Percentiles rank a stretch among this genome's conserved stretches.
These are phyloP conservation scores for Akanthomyces uredinophilus DNA, from an alignment of 2,329 filamentous ascomycete genomes.

Conservation along the genomic window DNA sequence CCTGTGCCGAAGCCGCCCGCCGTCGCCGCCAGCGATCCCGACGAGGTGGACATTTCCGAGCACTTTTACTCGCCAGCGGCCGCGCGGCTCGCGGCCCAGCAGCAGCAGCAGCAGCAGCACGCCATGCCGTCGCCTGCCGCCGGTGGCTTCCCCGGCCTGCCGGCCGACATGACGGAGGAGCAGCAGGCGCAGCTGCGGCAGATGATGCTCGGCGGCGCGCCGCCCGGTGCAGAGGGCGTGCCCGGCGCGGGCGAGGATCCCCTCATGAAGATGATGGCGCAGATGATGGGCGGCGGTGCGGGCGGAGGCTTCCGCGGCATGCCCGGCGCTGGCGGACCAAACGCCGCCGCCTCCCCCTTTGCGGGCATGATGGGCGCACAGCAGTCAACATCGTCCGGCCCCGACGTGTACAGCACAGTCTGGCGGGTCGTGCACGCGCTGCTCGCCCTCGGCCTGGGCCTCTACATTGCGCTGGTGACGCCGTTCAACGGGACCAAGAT, in stretches of 20 bases:
- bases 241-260: conserved; percentile 11
- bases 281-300: conserved; percentile 54
- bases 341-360: conserved; percentile 31
- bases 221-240: conserved; percentile 35
- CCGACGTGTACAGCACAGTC: conserved; percentile 41
- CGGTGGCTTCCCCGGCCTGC: conserved; percentile 28
- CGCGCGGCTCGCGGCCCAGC: conserved; percentile 14
- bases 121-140: conserved; percentile 17
- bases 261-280: conserved; percentile 63
- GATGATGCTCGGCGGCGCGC: conserved; percentile 51
- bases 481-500: conserved; percentile 63
- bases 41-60: conserved; percentile 74
- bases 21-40: conserved; percentile 54
- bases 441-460: conserved; percentile 62
- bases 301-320: conserved; percentile 28
- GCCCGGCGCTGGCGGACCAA: conserved; percentile 27
- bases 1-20: conserved; percentile 25
- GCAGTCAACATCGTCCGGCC: conserved; percentile 28
- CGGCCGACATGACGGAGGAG: conserved; percentile 43
- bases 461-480: conserved; percentile 65
- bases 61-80: conserved; percentile 59
- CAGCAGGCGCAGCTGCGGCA: conserved; percentile 58
- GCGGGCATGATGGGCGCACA: conserved; percentile 39
- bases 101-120: not conserved
- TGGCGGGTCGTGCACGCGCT: conserved; percentile 72